These are phyloP conservation scores for Pochonia chlamydosporia DNA, from an alignment of 2,329 filamentous ascomycete genomes.

Conservation along the genomic window DNA sequence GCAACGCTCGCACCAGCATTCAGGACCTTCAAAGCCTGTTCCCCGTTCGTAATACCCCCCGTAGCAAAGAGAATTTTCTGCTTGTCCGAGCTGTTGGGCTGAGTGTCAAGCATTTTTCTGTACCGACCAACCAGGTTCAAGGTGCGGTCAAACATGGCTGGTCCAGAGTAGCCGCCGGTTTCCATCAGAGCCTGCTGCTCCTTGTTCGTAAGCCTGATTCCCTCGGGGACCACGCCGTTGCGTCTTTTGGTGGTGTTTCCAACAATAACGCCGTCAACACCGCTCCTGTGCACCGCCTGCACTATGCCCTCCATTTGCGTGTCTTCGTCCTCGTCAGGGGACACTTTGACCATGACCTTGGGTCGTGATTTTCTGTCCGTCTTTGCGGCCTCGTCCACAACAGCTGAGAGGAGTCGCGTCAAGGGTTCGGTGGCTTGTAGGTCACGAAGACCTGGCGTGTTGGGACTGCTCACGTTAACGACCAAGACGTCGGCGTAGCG, in stretches of 20 bases:
- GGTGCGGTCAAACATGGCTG: slow-evolving; percentile 79
- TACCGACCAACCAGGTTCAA: slow-evolving; percentile 75
- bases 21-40: slow-evolving; percentile 74
- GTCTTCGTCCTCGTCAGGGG: slow-evolving; percentile 85
- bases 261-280: slow-evolving; percentile 92
- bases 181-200: slow-evolving; percentile 68
- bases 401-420: slow-evolving; percentile 71
- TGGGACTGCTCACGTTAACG: slow-evolving; percentile 95
- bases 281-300: slow-evolving; percentile 73
- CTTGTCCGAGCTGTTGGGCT: slow-evolving; percentile 24
- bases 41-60: slow-evolving; percentile 84
- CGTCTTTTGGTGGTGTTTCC: slow-evolving; percentile 93
- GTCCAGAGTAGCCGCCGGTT: slow-evolving; percentile 85
- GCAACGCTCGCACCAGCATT: slow-evolving; percentile 87
- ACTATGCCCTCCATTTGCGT: slow-evolving; percentile 84
- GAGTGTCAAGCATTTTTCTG: slow-evolving; percentile 58
- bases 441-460: slow-evolving; percentile 84
- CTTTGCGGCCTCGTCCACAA: slow-evolving; percentile 70
- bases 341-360: slow-evolving; percentile 93
- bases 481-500: slow-evolving; percentile 93
- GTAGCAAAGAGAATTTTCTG: slow-evolving; percentile 88
- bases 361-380: slow-evolving; percentile 62
- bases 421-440: slow-evolving; percentile 81
- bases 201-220: slow-evolving; percentile 55
- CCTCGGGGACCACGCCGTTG: slow-evolving; percentile 61